A percentile compares a stretch with the other conserved stretches of the same genome.
These are phyloP conservation scores for Fistulinella prunicolor DNA, from an alignment of 768 basidiomycete species.

Conservation along the genomic window DNA sequence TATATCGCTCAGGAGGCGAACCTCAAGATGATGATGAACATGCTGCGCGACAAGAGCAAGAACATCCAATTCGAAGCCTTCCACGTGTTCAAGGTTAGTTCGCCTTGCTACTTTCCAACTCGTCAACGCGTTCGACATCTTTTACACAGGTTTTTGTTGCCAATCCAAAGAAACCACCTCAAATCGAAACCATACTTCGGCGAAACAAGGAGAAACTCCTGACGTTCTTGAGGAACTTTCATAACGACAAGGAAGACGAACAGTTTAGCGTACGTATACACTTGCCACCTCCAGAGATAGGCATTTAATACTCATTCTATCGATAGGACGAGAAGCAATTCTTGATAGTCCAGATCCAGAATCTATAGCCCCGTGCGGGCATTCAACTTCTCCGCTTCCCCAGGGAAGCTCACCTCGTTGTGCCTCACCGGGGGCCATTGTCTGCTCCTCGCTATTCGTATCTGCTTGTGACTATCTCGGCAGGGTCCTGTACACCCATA, in stretches of 20 bases:
- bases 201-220: constrained; percentile 94
- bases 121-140: not conserved
- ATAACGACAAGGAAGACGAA: constrained; percentile 98
- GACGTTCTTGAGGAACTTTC: constrained; percentile 86
- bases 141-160: constrained; percentile 85
- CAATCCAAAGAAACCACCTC: constrained; percentile 97
- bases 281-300: not conserved
- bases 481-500: not conserved
- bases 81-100: constrained; percentile 96
- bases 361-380: constrained; percentile 42
- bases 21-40: constrained; percentile 99
- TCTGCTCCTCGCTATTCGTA: constrained; percentile 1
- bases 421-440: not conserved
- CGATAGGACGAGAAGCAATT: constrained; percentile 90
- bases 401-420: not conserved
- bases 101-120: not conserved
- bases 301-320: not conserved
- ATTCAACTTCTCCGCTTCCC: not conserved
- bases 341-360: constrained; percentile 88
- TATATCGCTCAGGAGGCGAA: constrained; percentile 96
- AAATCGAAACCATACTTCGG: constrained; percentile 86
- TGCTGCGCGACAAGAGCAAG: constrained; percentile 96
- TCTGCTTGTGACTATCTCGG: constrained; percentile 9
- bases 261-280: constrained; percentile 73
- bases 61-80: constrained; percentile 99